Conservation (phyloP, 371 early-diverging fungal species). For the Actinomucor elegans region DNA sequence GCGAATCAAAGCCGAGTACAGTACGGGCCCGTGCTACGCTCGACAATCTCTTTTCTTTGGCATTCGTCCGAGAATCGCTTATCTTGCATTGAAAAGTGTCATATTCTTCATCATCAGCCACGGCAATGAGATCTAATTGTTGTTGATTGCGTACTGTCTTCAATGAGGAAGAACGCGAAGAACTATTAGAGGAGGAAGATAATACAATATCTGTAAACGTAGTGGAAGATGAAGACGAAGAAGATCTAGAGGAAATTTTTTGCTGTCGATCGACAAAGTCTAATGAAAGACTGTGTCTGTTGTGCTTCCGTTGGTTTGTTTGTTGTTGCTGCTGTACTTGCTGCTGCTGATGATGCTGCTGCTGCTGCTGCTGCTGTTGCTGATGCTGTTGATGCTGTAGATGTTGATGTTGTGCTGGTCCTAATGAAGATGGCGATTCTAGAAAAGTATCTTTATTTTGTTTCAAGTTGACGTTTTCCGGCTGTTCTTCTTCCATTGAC, state of each 20-base stretch:
- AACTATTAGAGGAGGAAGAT: background rate
- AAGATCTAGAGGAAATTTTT: background rate
- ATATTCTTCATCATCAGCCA: background rate
- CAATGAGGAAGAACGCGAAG: constrained; percentile 19
- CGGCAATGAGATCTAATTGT: background rate
- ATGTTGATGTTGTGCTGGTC: background rate
- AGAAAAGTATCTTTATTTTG: background rate
- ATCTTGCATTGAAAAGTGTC: background rate
- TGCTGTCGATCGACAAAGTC: constrained; percentile 9
- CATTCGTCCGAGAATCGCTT: constrained; percentile 3
- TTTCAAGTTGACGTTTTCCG: background rate
- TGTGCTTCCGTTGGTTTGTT: background rate
- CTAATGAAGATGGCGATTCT: too few relatives aligned
- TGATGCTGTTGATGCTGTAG: background rate
- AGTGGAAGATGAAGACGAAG: too few relatives aligned
- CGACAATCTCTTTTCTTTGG: constrained; percentile 9
- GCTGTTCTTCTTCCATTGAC: background rate
- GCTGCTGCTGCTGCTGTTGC: background rate
- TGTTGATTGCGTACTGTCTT: constrained; percentile 4
- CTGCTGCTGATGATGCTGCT: background rate
- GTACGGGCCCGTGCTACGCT: constrained; percentile 21
- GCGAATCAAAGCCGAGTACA: constrained; percentile 15
- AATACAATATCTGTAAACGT: background rate
- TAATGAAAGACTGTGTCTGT: constrained; percentile 6
- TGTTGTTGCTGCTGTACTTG: constrained; percentile 8